These are phyloP conservation scores for Phytophthora cryptogea DNA, from an alignment of 352 stramenopile species.

Conservation along the genomic window DNA sequence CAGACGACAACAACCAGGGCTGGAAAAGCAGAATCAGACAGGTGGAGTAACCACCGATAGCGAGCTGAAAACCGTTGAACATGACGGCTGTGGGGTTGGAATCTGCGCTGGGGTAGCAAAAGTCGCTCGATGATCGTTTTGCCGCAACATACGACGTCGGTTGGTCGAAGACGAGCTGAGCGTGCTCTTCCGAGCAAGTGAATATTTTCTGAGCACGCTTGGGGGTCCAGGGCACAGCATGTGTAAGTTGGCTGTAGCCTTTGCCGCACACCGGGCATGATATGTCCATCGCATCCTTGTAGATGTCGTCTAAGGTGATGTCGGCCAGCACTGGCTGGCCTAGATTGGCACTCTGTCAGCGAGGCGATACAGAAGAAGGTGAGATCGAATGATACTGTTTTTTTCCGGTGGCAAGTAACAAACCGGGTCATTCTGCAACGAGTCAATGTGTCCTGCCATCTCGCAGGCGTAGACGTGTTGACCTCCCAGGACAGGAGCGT, in stretches of 20 bases:
- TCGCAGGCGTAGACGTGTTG: conserved; percentile 71
- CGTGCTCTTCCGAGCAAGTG: conserved; percentile 57
- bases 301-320: conserved; percentile 52
- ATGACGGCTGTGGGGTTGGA: conserved; percentile 51
- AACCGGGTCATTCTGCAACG: conserved; percentile 66
- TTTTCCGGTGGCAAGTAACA: not conserved
- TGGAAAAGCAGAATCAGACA: conserved; percentile 73
- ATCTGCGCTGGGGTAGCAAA: conserved; percentile 48
- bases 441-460: conserved; percentile 72
- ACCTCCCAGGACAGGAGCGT: conserved; percentile 57
- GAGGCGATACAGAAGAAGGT: not conserved
- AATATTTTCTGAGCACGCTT: conserved; percentile 62
- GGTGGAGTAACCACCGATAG: conserved; percentile 44
- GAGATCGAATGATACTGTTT: not conserved
- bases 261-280: conserved; percentile 58
- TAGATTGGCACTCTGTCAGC: conserved; percentile 30
- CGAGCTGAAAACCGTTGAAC: conserved; percentile 74
- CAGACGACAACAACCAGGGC: conserved; percentile 59
- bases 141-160: conserved; percentile 38
- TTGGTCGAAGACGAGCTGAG: conserved; percentile 44
- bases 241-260: conserved; percentile 47
- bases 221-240: conserved; percentile 59
- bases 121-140: conserved; percentile 21
- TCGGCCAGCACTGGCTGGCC: conserved; percentile 38
- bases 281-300: conserved; percentile 50